These are phyloP conservation scores for Daldinia sp. DNA, from an alignment of 2,329 filamentous ascomycete species.

Conservation along the genomic window DNA sequence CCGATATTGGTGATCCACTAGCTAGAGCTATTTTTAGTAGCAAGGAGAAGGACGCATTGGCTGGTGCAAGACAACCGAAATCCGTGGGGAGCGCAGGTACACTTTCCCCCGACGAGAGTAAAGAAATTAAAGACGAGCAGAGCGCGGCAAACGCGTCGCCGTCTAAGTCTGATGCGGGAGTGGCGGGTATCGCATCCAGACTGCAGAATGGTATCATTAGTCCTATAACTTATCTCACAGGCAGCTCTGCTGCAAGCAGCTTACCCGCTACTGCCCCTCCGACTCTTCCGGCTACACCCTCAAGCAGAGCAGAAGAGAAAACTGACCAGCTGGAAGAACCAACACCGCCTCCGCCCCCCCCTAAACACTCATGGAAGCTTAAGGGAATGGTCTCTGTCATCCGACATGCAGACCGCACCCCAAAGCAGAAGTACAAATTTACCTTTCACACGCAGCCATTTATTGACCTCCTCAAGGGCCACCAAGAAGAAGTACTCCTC, in stretches of 20 bases:
- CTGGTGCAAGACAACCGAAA: slow-evolving; percentile 41
- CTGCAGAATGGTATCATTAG: slow-evolving; percentile 54
- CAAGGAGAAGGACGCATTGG: slow-evolving; percentile 57
- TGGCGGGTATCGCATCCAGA: slow-evolving; percentile 49
- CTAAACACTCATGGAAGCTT: slow-evolving; percentile 96
- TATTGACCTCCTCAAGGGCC: slow-evolving; percentile 91
- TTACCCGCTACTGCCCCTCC: slow-evolving; percentile 56
- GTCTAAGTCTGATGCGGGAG: slow-evolving; percentile 45
- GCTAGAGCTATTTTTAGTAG: slow-evolving; percentile 46
- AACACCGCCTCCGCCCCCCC: slow-evolving; percentile 74
- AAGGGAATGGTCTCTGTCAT: slow-evolving; percentile 98
- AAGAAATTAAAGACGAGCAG: slow-evolving; percentile 45
- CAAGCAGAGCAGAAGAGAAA: slow-evolving; percentile 49
- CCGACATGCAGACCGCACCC: slow-evolving; percentile 94
- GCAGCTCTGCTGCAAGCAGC: slow-evolving; percentile 52
- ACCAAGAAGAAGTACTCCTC: slow-evolving; percentile 94
- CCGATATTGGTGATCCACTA: slow-evolving; percentile 56
- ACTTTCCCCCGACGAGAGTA: slow-evolving; percentile 41
- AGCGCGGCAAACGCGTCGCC: slow-evolving; percentile 29
- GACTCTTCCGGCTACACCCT: slow-evolving; percentile 54
- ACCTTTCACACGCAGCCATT: slow-evolving; percentile 98
- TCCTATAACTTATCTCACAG: slow-evolving; percentile 48
- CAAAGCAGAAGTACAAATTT: slow-evolving; percentile 99
- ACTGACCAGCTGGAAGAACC: slow-evolving; percentile 54
- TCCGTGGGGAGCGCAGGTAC: slow-evolving; percentile 27